Conservation (phyloP, 108 stramenopile genomes). For the Nannochloropsis gaditana region DNA sequence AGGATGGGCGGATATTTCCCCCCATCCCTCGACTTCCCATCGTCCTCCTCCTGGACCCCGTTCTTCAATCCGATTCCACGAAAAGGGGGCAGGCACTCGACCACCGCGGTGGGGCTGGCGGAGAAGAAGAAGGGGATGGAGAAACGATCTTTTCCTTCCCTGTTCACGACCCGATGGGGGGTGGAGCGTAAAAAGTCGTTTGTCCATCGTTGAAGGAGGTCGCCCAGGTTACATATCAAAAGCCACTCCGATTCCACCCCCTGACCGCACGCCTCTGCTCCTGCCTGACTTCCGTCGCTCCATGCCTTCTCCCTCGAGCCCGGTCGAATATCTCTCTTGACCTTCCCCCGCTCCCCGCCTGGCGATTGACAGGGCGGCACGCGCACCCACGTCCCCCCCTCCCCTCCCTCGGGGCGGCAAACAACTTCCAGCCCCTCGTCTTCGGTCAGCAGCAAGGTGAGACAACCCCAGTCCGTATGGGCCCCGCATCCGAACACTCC, state of each 20-base stretch:
- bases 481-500: slow-evolving; percentile 47
- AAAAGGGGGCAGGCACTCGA: background rate
- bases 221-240: slow-evolving; percentile 58
- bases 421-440: background rate
- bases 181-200: slow-evolving; percentile 42
- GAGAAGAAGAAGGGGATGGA: slow-evolving; percentile 45
- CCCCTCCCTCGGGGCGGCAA: slow-evolving; percentile 24
- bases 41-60: background rate
- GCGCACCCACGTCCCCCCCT: background rate
- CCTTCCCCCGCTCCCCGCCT: background rate
- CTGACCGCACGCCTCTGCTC: slow-evolving; percentile 34
- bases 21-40: background rate
- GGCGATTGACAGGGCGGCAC: background rate
- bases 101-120: slow-evolving; percentile 5
- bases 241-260: slow-evolving; percentile 37
- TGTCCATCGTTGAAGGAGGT: slow-evolving; percentile 64
- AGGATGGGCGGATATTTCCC: background rate
- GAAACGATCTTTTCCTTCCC: slow-evolving; percentile 38
- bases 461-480: slow-evolving; percentile 45
- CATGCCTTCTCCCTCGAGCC: background rate
- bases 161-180: slow-evolving; percentile 44
- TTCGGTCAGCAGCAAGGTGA: slow-evolving; percentile 40
- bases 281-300: background rate
- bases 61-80: background rate
- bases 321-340: background rate